These are phyloP conservation scores for Pichia sp. DNA, from an alignment of 1,139 yeast genomes.

Conservation along the genomic window DNA sequence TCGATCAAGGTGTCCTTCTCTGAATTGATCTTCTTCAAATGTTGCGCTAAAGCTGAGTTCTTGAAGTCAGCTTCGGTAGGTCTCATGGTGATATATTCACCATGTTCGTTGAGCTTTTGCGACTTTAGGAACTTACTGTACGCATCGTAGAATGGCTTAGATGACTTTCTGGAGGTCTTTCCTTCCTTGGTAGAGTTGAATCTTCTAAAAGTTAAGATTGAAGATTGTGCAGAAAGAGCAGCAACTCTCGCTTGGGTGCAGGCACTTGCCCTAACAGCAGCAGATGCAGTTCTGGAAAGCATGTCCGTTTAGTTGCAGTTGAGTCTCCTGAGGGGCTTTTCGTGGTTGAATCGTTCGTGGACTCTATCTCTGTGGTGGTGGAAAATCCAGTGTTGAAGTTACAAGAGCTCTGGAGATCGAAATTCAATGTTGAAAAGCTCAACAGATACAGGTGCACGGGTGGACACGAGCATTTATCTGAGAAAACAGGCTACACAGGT, in stretches of 20 bases:
- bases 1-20: conserved; percentile 21
- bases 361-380: too few relatives aligned
- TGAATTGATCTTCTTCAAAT: conserved; percentile 13
- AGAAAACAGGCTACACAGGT: too few relatives aligned
- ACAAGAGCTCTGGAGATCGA: too few relatives aligned
- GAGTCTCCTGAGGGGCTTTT: too few relatives aligned
- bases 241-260: conserved; percentile 1
- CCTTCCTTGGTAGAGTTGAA: conserved; percentile 5
- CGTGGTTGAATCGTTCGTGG: too few relatives aligned
- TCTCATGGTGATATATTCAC: conserved; percentile 29
- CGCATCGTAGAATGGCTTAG: conserved; percentile 12
- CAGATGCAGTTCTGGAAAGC: conserved; percentile 11
- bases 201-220: conserved; percentile 1
- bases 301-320: too few relatives aligned
- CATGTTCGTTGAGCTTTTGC: conserved; percentile 42
- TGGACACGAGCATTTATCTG: too few relatives aligned
- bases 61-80: conserved; percentile 18
- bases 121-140: conserved; percentile 50
- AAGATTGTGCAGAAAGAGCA: neutral
- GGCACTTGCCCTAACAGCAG: conserved; percentile 4
- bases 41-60: conserved; percentile 17
- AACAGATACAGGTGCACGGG: too few relatives aligned
- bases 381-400: too few relatives aligned
- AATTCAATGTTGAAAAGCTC: too few relatives aligned
- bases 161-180: neutral